phyloP scores from a whole-genome alignment of 2,329 filamentous ascomycete genomes.

The Leptographium flavum region DNA sequence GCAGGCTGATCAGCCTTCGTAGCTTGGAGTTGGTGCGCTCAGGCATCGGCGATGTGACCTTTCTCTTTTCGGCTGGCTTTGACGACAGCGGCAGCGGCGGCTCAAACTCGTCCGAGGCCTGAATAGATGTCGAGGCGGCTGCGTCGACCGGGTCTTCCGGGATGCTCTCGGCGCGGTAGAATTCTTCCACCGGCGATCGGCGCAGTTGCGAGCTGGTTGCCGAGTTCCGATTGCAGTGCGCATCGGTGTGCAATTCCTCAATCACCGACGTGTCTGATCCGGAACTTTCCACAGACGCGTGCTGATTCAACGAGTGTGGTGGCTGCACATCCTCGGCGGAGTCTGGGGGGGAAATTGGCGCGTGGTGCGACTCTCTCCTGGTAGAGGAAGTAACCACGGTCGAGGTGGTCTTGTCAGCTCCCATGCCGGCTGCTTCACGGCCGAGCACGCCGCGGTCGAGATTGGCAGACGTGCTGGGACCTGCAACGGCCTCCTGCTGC shows the following conservation, averaged over 20 bases:
- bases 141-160: no score
- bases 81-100: background rate
- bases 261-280: background rate
- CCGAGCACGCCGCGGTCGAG: slow-evolving; percentile 47
- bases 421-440: slow-evolving; percentile 41
- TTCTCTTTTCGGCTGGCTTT: background rate
- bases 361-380: slow-evolving; percentile 21
- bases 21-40: slow-evolving; percentile 6
- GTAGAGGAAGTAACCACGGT: slow-evolving; percentile 41
- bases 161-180: slow-evolving; percentile 33
- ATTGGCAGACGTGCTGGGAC: slow-evolving; percentile 19
- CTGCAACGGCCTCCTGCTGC: slow-evolving; percentile 40
- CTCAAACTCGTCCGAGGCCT: background rate
- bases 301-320: no score
- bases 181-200: slow-evolving; percentile 19
- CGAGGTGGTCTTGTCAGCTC: slow-evolving; percentile 36
- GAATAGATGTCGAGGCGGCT: no score
- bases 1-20: slow-evolving; percentile 3
- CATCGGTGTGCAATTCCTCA: background rate
- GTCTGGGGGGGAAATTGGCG: background rate
- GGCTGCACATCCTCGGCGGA: background rate
- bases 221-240: background rate
- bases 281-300: background rate
- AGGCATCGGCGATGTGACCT: background rate
- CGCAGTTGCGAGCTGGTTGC: slow-evolving; percentile 2